phyloP scores from a whole-genome alignment of 2,329 filamentous ascomycete species.

The Ascochyta clinopodiicola region DNA sequence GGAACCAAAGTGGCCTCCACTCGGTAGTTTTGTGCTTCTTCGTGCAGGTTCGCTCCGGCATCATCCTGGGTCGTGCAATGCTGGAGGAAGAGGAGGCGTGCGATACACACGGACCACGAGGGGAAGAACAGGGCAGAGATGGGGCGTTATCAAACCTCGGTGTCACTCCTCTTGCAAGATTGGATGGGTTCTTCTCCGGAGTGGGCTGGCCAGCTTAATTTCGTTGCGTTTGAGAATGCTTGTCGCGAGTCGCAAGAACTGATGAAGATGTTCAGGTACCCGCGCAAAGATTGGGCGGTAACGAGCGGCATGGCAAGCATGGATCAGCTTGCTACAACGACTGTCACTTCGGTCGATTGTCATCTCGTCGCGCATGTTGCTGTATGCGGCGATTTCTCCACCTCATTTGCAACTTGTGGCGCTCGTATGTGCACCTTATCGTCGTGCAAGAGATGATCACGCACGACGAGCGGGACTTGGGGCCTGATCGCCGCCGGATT shows the following conservation, averaged over 20 bases:
- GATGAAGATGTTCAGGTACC: constrained; percentile 17
- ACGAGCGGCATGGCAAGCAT: constrained; percentile 10
- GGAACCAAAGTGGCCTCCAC: constrained; percentile 16
- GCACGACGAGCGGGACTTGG: not conserved
- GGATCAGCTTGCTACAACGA: constrained; percentile 12
- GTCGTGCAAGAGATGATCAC: not conserved
- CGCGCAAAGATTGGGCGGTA: constrained; percentile 14
- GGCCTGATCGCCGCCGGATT: constrained; percentile 2
- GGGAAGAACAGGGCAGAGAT: constrained; percentile 7
- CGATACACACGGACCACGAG: constrained; percentile 8
- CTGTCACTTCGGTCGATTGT: constrained; percentile 9
- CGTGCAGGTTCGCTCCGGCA: constrained; percentile 2
- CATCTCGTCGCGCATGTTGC: constrained; percentile 16
- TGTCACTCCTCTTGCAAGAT: constrained; percentile 1
- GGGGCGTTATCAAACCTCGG: constrained; percentile 2
- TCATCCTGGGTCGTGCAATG: constrained; percentile 19
- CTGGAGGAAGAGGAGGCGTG: constrained; percentile 19
- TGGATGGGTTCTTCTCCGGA: not conserved
- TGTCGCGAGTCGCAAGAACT: constrained; percentile 5
- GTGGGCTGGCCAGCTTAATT: constrained; percentile 2
- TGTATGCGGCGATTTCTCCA: constrained; percentile 2
- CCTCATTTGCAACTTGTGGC: not conserved
- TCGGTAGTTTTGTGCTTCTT: constrained; percentile 14
- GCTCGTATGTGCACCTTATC: not conserved
- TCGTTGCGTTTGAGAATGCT: constrained; percentile 6